Conservation (phyloP, 2,329 filamentous ascomycete genomes). For the Leptographium procerum region DNA sequence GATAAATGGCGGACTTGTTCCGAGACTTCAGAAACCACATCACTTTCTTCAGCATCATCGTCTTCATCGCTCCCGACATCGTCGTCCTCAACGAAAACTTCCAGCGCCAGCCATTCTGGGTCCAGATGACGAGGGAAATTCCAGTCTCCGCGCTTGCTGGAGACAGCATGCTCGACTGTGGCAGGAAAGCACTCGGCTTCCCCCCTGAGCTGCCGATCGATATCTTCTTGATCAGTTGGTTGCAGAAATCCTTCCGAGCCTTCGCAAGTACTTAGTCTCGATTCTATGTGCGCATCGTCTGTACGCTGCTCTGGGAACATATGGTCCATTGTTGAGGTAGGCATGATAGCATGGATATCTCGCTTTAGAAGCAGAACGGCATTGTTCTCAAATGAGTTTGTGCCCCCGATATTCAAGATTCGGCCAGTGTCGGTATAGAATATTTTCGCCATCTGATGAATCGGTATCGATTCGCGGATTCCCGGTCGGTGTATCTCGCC, state of each 20-base stretch:
- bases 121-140: slow-evolving; percentile 65
- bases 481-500: slow-evolving; percentile 32
- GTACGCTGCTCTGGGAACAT: slow-evolving; percentile 11
- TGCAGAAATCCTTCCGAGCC: slow-evolving; percentile 8
- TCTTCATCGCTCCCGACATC: slow-evolving; percentile 33
- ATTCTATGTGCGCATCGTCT: slow-evolving; percentile 10
- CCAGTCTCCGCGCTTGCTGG: slow-evolving; percentile 26
- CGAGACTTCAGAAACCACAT: neutral
- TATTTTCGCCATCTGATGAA: slow-evolving; percentile 64
- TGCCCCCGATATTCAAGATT: slow-evolving; percentile 64
- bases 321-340: slow-evolving; percentile 28
- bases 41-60: slow-evolving; percentile 5
- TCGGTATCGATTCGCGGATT: slow-evolving; percentile 41
- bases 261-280: slow-evolving; percentile 9
- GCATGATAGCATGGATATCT: slow-evolving; percentile 50
- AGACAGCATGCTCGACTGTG: neutral
- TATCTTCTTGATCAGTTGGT: slow-evolving; percentile 28
- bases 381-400: slow-evolving; percentile 53
- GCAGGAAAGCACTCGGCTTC: slow-evolving; percentile 17
- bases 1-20: slow-evolving; percentile 24
- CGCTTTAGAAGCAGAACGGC: slow-evolving; percentile 66
- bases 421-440: slow-evolving; percentile 89
- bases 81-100: slow-evolving; percentile 60
- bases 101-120: slow-evolving; percentile 82
- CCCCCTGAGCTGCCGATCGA: slow-evolving; percentile 33